Percentiles rank a stretch among this genome's conserved stretches.
phyloP scores from a whole-genome alignment of 164 flowering plant genomes.

The Liriodendron chinense region DNA sequence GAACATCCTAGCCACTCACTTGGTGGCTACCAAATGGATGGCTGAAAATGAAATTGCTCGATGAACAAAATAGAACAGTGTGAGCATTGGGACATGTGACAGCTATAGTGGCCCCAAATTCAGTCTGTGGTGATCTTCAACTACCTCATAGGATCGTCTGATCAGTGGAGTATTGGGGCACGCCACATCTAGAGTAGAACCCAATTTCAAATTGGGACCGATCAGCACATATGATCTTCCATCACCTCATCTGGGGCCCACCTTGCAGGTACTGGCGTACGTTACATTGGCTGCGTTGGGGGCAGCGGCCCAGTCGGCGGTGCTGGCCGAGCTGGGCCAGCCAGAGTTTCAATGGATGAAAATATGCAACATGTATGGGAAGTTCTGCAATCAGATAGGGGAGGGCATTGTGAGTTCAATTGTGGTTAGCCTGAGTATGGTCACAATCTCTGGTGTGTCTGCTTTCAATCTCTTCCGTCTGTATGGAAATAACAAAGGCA shows the following conservation, averaged over 20 bases:
- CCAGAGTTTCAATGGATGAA: conserved; percentile 88
- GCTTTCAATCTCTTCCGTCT: conserved; percentile 89
- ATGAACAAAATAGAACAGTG: no score
- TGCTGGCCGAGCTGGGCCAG: conserved; percentile 61
- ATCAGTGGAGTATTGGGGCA: no score
- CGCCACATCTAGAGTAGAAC: no score
- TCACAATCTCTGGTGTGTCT: conserved; percentile 61
- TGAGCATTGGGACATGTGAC: no score
- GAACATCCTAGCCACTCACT: no score
- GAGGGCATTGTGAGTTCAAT: conserved; percentile 72
- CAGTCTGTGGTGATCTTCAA: no score
- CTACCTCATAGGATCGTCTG: no score
- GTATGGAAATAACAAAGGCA: conserved; percentile 57
- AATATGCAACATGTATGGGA: conserved; percentile 67
- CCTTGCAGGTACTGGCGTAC: conserved; percentile 69
- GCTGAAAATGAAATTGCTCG: no score
- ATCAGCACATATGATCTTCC: no score
- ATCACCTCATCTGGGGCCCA: background rate
- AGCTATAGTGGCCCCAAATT: no score
- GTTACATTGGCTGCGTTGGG: conserved; percentile 66
- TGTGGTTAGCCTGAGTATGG: conserved; percentile 54
- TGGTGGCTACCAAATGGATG: no score
- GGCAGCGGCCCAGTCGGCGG: conserved; percentile 71
- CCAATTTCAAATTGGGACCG: no score
- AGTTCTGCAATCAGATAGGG: conserved; percentile 85